Percentiles rank a stretch among this genome's conserved stretches.
Evolutionary conservation across 1,139 yeast species (phyloP).

Genomic region (Yamadazyma sp.): DNA sequence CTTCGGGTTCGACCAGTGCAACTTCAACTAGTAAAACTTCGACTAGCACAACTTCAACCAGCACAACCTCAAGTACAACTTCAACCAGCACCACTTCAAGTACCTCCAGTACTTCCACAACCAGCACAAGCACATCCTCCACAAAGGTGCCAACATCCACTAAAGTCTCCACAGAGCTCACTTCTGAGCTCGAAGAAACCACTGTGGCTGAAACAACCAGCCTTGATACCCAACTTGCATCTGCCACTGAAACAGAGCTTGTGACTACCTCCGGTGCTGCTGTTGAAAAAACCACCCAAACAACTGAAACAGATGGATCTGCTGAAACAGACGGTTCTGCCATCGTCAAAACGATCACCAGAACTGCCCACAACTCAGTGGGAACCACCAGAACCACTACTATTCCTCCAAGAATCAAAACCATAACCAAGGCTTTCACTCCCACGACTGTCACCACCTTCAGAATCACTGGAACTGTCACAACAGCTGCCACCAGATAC

Average conservation of each 20-base stretch:
- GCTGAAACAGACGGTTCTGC: constrained; percentile 1
- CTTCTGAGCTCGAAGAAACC: neutral
- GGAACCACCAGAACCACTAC: constrained; percentile 12
- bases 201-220: neutral
- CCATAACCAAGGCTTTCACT: constrained; percentile 11
- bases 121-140: no score
- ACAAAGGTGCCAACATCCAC: no score
- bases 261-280: neutral
- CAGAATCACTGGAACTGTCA: constrained; percentile 14
- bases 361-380: constrained; percentile 7
- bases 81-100: neutral
- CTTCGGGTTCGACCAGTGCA: constrained; percentile 4
- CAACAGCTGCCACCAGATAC: constrained; percentile 15
- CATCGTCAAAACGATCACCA: constrained; percentile 7
- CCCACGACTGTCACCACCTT: constrained; percentile 17
- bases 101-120: constrained; percentile 3
- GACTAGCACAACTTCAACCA: neutral
- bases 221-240: neutral
- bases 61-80: neutral
- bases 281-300: neutral
- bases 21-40: constrained; percentile 1
- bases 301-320: neutral
- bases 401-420: constrained; percentile 9
- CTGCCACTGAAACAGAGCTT: neutral
- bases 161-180: no score